Evolutionary conservation across 2,329 filamentous ascomycete genomes (phyloP).

Genomic region (Ceratocystis papillata): DNA sequence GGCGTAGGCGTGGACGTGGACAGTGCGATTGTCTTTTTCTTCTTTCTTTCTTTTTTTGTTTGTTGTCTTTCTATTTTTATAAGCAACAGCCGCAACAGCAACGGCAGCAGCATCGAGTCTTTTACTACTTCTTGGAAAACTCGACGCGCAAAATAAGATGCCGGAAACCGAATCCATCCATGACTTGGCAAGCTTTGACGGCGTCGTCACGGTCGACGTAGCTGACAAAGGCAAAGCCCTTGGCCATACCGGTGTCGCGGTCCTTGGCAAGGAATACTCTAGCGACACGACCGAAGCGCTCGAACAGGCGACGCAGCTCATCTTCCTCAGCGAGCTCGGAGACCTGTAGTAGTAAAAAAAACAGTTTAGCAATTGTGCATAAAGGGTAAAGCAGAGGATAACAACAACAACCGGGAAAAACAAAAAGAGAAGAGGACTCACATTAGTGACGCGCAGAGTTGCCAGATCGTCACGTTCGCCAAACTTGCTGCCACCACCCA

Average conservation of each 20-base stretch:
- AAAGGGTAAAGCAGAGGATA: neutral
- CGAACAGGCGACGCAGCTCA: conserved; percentile 95
- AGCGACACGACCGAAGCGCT: conserved; percentile 90
- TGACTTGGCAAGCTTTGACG: conserved; percentile 86
- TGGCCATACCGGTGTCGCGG: conserved; percentile 86
- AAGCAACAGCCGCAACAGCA: neutral
- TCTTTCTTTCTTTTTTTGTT: conserved; percentile 8
- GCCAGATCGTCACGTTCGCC: conserved; percentile 90
- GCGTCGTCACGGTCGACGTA: conserved; percentile 86
- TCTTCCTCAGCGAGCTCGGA: conserved; percentile 94
- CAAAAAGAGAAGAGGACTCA: conserved; percentile 40
- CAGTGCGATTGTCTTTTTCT: neutral
- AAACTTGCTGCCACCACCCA: conserved; percentile 64
- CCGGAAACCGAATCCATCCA: conserved; percentile 90
- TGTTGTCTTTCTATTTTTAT: conserved; percentile 4
- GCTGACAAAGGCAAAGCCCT: conserved; percentile 98
- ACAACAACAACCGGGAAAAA: neutral
- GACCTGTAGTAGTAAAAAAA: conserved; percentile 44
- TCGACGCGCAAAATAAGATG: conserved; percentile 79
- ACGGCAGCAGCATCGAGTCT: neutral
- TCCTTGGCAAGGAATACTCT: conserved; percentile 98
- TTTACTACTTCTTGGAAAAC: conserved; percentile 57
- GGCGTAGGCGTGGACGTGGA: no score
- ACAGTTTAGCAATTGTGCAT: neutral
- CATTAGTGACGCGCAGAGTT: conserved; percentile 94